Conservation (phyloP, 148 eudicot species). For the Vaccinium corymbosum region DNA sequence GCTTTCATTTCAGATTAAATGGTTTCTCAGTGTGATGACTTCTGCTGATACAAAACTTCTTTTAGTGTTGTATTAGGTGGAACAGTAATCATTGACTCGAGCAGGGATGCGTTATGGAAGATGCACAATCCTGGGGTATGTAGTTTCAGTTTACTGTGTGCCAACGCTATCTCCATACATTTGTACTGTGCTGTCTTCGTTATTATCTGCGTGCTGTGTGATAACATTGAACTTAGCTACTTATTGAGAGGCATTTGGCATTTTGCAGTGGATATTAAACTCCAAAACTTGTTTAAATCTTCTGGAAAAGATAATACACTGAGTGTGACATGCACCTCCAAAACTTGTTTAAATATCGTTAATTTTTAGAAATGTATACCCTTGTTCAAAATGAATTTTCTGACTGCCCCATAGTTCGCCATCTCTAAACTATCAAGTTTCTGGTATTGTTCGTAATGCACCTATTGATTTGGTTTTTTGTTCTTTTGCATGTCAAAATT, state of each 20-base stretch:
- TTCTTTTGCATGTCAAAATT: background rate
- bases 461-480: background rate
- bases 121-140: conserved; percentile 56
- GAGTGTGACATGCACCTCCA: background rate
- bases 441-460: background rate
- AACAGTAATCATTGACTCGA: conserved; percentile 30
- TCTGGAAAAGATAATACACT: background rate
- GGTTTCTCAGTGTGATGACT: background rate
- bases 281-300: background rate
- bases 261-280: background rate
- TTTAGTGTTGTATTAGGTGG: conserved; percentile 48
- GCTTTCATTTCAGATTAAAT: background rate
- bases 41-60: conserved; percentile 10
- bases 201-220: background rate
- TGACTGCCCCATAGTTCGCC: background rate
- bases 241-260: background rate
- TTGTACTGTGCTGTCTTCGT: background rate
- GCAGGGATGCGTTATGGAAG: conserved; percentile 49
- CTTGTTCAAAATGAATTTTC: background rate
- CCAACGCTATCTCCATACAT: background rate
- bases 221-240: background rate
- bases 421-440: background rate
- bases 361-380: background rate
- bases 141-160: conserved; percentile 3
- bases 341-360: too few species aligned